phyloP scores from a whole-genome alignment of 73 alveolate genomes.

The Stentor roeselii region DNA sequence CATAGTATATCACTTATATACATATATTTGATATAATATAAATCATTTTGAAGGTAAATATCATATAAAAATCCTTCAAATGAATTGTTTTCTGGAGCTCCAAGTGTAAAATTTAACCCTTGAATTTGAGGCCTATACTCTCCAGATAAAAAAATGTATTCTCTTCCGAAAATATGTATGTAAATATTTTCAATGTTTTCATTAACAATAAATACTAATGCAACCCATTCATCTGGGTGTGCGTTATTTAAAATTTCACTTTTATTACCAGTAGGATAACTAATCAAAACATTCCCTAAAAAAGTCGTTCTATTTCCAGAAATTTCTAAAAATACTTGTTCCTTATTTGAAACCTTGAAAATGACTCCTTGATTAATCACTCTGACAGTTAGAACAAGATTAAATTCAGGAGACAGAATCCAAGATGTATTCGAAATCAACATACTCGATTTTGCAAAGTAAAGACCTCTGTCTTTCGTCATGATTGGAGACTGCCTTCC shows the following conservation, averaged over 20 bases:
- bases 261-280: no score
- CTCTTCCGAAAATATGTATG: no score
- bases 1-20: not conserved
- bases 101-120: no score
- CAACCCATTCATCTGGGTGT: not conserved
- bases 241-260: not conserved
- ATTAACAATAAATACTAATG: not conserved
- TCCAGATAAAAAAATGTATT: not conserved
- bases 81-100: not conserved
- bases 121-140: not conserved
- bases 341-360: not conserved
- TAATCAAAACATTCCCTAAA: not conserved
- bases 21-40: no score
- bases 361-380: not conserved
- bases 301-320: not conserved
- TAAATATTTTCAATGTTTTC: no score
- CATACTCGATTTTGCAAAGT: no score
- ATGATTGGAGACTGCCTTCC: not conserved
- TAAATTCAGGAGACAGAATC: not conserved
- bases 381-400: not conserved
- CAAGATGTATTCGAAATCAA: not conserved
- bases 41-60: not conserved
- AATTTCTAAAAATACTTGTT: no score
- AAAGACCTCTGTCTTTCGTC: not conserved
- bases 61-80: not conserved